Evolutionary conservation across 176 grass and related monocot genomes (phyloP), one percentile per base, ranked within the genome.

Genomic region (barley (Hordeum vulgare)): DNA sequence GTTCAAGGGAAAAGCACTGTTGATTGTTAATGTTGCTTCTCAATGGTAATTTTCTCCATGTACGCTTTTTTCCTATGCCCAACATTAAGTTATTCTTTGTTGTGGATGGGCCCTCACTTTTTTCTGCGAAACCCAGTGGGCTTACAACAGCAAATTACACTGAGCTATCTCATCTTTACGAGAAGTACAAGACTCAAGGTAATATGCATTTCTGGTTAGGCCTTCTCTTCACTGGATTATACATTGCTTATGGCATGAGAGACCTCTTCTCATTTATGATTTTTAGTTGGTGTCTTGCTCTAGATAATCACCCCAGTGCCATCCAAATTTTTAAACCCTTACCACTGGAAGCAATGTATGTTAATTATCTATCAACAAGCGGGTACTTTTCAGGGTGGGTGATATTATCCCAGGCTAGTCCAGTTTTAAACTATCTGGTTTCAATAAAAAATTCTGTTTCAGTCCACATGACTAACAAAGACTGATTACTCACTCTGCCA

Each of bases 131-230:
- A 79, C 36, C 40, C 74, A 99, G 96, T 74, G 96, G 96, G 59
- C 80, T 99, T 86, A 96, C 96, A 80, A 86, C 93, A 82, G 79
- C 93, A 82, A 99, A 99, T 85, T 99, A 99, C 81, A 94, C 93
- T 24, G 96, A 99, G 41, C 75, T 99, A 40, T 99, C 96, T 66
- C 96, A 99, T 85, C 80, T 99, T 33, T 94, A 99, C 68, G 96
- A 99, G 79, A 99, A 99, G 87, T 99, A 99, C 89, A 99, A 99
- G 60, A 76, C 91, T 83, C 93, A 99, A 94, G 96, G 96, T 99
- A 90, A 82, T 40, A 51, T 68, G 44, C 10, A 70, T 63, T 61
- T 67, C 42, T 47, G 28, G 51, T 42, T 42, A 62, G 0, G n/a
- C 70, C 83, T 49, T 79, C 6, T 80, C 68, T 61, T 24, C 21